Evolutionary conservation across 305 asterid genomes (phyloP).

Genomic region (Petunia hybrid): DNA sequence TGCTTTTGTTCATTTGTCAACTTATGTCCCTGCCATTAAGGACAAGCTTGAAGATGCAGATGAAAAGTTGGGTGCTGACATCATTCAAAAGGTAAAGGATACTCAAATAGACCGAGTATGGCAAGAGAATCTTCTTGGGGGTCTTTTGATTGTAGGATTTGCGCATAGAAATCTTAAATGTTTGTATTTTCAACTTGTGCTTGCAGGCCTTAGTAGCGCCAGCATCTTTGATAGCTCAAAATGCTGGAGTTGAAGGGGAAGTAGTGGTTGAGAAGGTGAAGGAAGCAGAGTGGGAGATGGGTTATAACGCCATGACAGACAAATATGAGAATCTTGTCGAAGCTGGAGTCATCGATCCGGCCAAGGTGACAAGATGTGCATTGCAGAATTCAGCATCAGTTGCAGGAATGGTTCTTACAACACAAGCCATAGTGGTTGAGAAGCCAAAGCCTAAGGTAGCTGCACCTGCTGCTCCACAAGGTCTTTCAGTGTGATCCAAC

Average conservation of each 20-base stretch:
- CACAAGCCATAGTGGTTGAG: conserved; percentile 97
- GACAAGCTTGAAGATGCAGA: conserved; percentile 84
- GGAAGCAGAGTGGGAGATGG: conserved; percentile 81
- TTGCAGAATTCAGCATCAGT: conserved; percentile 96
- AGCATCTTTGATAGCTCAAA: conserved; percentile 84
- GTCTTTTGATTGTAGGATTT: not conserved
- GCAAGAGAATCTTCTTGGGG: not conserved
- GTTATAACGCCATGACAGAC: conserved; percentile 95
- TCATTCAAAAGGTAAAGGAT: conserved; percentile 80
- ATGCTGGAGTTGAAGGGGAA: conserved; percentile 97
- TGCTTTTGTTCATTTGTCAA: conserved; percentile 87
- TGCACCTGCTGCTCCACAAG: conserved; percentile 47
- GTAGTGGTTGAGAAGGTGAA: conserved; percentile 92
- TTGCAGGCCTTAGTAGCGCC: conserved; percentile 90
- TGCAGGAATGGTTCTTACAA: conserved; percentile 98
- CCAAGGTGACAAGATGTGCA: conserved; percentile 95
- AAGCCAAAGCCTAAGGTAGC: conserved; percentile 56
- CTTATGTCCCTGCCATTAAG: conserved; percentile 77
- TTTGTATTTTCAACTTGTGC: not conserved
- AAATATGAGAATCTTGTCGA: conserved; percentile 75
- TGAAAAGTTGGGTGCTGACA: conserved; percentile 94
- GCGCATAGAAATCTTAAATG: not conserved
- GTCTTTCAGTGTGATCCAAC: conserved; percentile 46
- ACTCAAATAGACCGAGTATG: not conserved
- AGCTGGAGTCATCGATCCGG: conserved; percentile 94